Percentiles rank a stretch among this genome's conserved stretches.
phyloP scores from a whole-genome alignment of 2,329 filamentous ascomycete species.

The Fusarium vanettenii region DNA sequence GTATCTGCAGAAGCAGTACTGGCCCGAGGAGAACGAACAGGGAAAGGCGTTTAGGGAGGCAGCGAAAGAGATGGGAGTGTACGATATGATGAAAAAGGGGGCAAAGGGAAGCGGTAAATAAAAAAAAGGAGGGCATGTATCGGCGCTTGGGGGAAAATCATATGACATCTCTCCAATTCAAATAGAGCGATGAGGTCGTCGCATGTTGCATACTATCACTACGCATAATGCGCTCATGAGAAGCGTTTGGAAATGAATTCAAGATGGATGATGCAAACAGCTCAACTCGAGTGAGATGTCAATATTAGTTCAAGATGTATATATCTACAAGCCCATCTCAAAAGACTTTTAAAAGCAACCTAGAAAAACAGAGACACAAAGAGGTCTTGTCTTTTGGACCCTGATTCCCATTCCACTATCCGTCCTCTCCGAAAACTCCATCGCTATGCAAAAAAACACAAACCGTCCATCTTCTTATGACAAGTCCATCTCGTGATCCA shows the following conservation, averaged over 20 bases:
- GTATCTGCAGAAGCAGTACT: slow-evolving; percentile 55
- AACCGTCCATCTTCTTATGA: slow-evolving; percentile 41
- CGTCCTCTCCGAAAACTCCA: slow-evolving; percentile 39
- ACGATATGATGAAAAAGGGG: slow-evolving; percentile 45
- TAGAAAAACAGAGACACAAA: background rate
- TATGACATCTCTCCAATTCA: slow-evolving; percentile 14
- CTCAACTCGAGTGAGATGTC: background rate
- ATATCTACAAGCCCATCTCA: background rate
- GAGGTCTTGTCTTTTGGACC: slow-evolving; percentile 2
- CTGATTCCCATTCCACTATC: slow-evolving; percentile 1
- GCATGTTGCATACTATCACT: slow-evolving; percentile 12
- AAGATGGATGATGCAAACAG: background rate
- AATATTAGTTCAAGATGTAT: background rate
- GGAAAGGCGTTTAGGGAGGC: slow-evolving; percentile 47
- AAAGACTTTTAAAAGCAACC: background rate
- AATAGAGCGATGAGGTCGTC: slow-evolving; percentile 8
- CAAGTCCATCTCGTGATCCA: slow-evolving; percentile 60
- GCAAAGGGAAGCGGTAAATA: slow-evolving; percentile 22
- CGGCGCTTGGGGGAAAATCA: background rate
- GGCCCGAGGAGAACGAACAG: slow-evolving; percentile 44
- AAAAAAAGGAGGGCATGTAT: slow-evolving; percentile 1
- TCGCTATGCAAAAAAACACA: slow-evolving; percentile 42
- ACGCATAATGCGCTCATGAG: background rate
- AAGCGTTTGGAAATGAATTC: slow-evolving; percentile 7
- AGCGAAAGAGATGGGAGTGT: slow-evolving; percentile 58